These are phyloP conservation scores for Funneliformis mosseae DNA, from an alignment of 192 early-diverging fungal genomes.

Conservation along the genomic window DNA sequence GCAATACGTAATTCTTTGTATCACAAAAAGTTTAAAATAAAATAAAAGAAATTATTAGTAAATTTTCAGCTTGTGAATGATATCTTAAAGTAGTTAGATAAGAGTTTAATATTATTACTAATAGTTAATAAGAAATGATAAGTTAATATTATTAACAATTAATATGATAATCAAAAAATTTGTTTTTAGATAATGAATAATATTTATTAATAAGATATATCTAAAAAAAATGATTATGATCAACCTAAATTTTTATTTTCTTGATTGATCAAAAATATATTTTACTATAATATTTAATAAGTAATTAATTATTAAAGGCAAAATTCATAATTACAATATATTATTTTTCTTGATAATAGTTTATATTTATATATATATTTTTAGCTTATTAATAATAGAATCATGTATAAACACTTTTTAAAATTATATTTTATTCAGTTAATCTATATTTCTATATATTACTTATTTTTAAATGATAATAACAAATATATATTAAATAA, in stretches of 20 bases:
- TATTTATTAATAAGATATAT: not conserved
- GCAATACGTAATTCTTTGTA: not conserved
- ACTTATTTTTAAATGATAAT: not conserved
- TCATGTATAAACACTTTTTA: not conserved
- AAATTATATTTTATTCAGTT: not conserved
- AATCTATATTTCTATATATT: not conserved
- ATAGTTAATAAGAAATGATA: too few relatives aligned
- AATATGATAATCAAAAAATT: not conserved
- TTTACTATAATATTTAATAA: not conserved
- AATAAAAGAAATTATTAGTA: not conserved
- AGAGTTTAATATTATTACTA: not conserved
- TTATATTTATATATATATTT: not conserved
- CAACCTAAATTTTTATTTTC: not conserved
- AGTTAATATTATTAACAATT: too few relatives aligned
- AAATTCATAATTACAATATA: not conserved
- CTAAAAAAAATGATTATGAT: not conserved
- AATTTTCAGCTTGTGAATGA: not conserved
- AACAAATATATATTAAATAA: too few relatives aligned
- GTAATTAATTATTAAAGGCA: not conserved
- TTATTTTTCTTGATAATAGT: not conserved
- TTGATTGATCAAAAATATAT: not conserved
- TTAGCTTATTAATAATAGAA: not conserved
- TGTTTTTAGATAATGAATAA: not conserved
- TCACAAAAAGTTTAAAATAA: not conserved
- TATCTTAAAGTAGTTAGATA: too few relatives aligned